Evolutionary conservation across 2,329 filamentous ascomycete species (phyloP).

Genomic region (Ceratocystiopsis sp.): DNA sequence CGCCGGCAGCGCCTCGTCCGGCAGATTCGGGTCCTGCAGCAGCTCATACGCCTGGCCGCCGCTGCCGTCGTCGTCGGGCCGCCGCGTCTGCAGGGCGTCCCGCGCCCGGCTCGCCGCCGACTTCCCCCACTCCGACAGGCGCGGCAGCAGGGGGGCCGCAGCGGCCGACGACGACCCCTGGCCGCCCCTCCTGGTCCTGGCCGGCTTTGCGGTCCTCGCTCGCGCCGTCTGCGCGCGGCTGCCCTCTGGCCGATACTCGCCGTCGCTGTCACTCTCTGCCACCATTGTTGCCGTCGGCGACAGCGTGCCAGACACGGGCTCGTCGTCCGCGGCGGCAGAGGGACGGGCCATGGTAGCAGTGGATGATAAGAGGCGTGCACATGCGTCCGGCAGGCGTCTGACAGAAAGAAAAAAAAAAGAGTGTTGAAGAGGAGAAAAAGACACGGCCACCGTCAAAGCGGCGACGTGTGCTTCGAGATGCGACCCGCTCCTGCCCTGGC

Average conservation of each 20-base stretch:
- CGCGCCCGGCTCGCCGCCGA: conserved; percentile 15
- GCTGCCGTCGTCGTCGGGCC: conserved; percentile 23
- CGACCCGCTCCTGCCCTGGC: not conserved
- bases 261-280: conserved; percentile 10
- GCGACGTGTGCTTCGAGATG: no score
- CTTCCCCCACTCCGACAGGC: conserved; percentile 24
- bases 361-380: no score
- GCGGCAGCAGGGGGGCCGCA: not conserved
- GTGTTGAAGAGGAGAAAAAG: no score
- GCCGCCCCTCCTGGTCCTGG: not conserved
- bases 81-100: conserved; percentile 12
- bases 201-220: not conserved
- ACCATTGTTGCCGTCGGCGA: conserved; percentile 9
- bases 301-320: conserved; percentile 17
- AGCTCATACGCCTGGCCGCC: conserved; percentile 34
- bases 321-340: no score
- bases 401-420: no score
- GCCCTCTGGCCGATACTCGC: conserved; percentile 13
- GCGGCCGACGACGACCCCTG: not conserved
- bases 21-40: conserved; percentile 35
- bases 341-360: no score
- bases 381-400: no score
- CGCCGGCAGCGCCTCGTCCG: conserved; percentile 23
- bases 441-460: no score
- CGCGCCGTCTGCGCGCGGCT: conserved; percentile 2